These are phyloP conservation scores for Lyophyllum decastes DNA, from an alignment of 768 basidiomycete genomes.

Conservation along the genomic window DNA sequence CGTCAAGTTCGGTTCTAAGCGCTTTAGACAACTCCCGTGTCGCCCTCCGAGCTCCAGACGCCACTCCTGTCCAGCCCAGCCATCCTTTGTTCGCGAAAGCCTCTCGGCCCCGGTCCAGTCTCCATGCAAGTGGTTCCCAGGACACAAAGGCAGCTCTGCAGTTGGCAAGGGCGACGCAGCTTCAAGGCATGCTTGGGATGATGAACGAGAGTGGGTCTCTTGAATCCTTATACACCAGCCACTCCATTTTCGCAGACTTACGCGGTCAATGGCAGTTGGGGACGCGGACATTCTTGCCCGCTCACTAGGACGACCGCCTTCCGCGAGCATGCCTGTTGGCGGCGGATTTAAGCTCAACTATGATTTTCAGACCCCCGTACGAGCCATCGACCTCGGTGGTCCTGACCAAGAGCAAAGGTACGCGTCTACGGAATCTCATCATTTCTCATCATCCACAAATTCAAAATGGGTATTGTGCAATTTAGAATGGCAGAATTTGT, in stretches of 20 bases:
- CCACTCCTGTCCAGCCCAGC: conserved; percentile 2
- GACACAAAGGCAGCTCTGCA: neutral
- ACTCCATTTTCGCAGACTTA: neutral
- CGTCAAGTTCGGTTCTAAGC: conserved; percentile 27
- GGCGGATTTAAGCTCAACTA: conserved; percentile 50
- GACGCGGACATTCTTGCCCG: conserved; percentile 24
- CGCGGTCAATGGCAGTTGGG: neutral
- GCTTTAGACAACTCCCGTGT: conserved; percentile 29
- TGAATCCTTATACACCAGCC: neutral
- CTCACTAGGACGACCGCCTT: conserved; percentile 13
- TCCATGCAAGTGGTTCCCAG: neutral
- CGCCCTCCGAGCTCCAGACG: conserved; percentile 7
- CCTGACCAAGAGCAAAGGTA: conserved; percentile 56
- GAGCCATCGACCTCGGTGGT: conserved; percentile 57
- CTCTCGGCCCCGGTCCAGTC: neutral
- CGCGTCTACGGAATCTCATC: neutral
- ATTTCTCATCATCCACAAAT: neutral
- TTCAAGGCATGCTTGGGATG: neutral
- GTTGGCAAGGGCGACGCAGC: conserved; percentile 1
- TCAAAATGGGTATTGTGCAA: neutral
- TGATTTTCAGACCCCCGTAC: conserved; percentile 48
- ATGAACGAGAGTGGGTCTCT: conserved; percentile 7
- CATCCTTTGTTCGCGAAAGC: neutral
- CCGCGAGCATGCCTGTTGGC: neutral
- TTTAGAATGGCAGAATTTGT: conserved; percentile 65